Evolutionary conservation across 306 rosid species (phyloP).

Genomic region (Hylodesmum podocarpum): DNA sequence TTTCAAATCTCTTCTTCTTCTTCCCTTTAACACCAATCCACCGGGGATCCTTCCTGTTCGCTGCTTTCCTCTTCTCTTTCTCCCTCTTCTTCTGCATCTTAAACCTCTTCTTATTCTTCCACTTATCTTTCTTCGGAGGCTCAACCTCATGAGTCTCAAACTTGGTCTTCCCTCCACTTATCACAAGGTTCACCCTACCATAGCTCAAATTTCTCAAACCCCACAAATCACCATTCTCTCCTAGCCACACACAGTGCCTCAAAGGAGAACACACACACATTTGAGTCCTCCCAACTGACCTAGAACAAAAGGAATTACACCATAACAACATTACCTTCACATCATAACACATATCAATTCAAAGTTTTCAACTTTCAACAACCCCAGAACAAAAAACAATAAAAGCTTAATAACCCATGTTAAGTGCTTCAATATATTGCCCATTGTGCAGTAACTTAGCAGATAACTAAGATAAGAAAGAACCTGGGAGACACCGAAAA

Average conservation of each 20-base stretch:
- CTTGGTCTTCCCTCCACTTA: constrained; percentile 72
- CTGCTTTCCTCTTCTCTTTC: constrained; percentile 75
- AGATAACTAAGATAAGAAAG: neutral
- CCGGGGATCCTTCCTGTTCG: constrained; percentile 87
- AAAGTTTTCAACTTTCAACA: constrained; percentile 26
- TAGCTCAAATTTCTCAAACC: constrained; percentile 63
- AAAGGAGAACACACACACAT: constrained; percentile 28
- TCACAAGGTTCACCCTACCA: constrained; percentile 75
- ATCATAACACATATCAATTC: neutral
- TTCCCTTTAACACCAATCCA: constrained; percentile 65
- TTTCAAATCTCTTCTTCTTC: constrained; percentile 69
- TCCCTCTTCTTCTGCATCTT: constrained; percentile 76
- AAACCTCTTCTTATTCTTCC: constrained; percentile 77
- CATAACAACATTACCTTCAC: neutral
- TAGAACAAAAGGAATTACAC: constrained; percentile 38
- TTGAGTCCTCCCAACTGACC: constrained; percentile 47
- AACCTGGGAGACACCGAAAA: constrained; percentile 48
- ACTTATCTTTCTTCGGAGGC: constrained; percentile 79
- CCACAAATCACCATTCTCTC: constrained; percentile 35
- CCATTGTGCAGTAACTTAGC: neutral
- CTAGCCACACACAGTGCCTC: constrained; percentile 25
- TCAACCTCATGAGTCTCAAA: constrained; percentile 68
- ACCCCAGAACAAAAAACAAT: constrained; percentile 20
- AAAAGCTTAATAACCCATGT: neutral
- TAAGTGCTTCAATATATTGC: neutral